These are phyloP conservation scores for Thermochaetoides thermophila DNA, from an alignment of 495 filamentous ascomycete species.

Conservation along the genomic window DNA sequence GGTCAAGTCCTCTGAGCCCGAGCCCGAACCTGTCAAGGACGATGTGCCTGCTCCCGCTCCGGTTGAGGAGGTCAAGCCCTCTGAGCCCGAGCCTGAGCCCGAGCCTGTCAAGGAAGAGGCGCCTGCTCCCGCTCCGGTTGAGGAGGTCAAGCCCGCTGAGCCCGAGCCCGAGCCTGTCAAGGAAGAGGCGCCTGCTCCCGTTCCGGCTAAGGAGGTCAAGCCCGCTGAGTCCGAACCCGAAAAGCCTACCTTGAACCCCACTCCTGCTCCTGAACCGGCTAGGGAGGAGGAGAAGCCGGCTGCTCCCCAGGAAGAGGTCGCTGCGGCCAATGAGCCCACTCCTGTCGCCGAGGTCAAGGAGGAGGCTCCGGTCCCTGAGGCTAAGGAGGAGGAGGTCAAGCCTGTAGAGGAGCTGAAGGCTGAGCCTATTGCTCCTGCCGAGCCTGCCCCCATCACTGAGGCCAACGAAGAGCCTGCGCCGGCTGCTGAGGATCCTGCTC, in stretches of 20 bases:
- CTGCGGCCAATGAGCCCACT: neutral
- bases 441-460: no score
- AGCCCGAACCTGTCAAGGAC: neutral
- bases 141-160: constrained; percentile 1
- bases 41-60: neutral
- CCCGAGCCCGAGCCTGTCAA: no score
- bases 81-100: neutral
- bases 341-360: neutral
- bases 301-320: neutral
- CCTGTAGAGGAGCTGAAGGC: no score
- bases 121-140: neutral
- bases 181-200: constrained; percentile 1
- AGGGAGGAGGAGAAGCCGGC: neutral
- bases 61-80: neutral
- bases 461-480: neutral
- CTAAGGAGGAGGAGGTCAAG: constrained; percentile 6
- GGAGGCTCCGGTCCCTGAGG: no score
- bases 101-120: neutral
- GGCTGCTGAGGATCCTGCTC: neutral
- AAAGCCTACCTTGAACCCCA: no score
- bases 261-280: neutral
- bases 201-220: neutral
- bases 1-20: neutral
- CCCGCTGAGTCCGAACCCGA: neutral
- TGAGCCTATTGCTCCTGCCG: no score